Evolutionary conservation across 2,329 filamentous ascomycete species (phyloP), one percentile per base, ranked within the genome.

Genomic region (Paraphoma sp.): DNA sequence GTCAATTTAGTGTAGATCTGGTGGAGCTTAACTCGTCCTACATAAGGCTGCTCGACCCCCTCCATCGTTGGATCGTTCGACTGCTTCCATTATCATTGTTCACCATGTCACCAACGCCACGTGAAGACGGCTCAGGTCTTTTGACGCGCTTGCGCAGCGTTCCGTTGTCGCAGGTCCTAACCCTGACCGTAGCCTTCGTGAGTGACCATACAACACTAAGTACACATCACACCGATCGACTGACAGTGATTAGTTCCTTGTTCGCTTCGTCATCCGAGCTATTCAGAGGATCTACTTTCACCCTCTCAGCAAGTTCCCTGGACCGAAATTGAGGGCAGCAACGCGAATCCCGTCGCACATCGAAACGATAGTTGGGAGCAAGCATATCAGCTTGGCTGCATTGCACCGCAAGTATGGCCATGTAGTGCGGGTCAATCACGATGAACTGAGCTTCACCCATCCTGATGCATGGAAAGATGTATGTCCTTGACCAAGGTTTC

Each of bases 341-440:
- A 73, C 75, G 42, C 67, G 72, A n/a, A 55, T 79, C 10, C 75
- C 76, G 1, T 67, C 72, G 41, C 64, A 69, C 23, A 51, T 66
- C n/a, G 63, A 65, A 16, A 50, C 57, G 1, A 58, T 62, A 30
- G 63, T 30, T 1, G 78, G 77, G 23, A 57, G 48, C 2, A 51
- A 58, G 8, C 62, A 73, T 30, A 43, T 44, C 4, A 46, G 53
- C 7, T 48, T 71, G 16, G 57, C 51, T 23, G 53, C 78, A 7
- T 58, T 80, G 16, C 79, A 81, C 51, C 53, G 66, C 8, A 69
- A 75, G 57, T 79, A 80, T 56, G 79, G 80, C 28, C 68, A 74
- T 4, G 68, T 80, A 5, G 79, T 81, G 6, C 69, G 80, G 5
- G 59, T 79, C 12, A 65, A 69, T 6, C 78, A 78, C 0, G 72